These are phyloP conservation scores for Xylaria digitata DNA, from an alignment of 2,329 filamentous ascomycete species.

Conservation along the genomic window DNA sequence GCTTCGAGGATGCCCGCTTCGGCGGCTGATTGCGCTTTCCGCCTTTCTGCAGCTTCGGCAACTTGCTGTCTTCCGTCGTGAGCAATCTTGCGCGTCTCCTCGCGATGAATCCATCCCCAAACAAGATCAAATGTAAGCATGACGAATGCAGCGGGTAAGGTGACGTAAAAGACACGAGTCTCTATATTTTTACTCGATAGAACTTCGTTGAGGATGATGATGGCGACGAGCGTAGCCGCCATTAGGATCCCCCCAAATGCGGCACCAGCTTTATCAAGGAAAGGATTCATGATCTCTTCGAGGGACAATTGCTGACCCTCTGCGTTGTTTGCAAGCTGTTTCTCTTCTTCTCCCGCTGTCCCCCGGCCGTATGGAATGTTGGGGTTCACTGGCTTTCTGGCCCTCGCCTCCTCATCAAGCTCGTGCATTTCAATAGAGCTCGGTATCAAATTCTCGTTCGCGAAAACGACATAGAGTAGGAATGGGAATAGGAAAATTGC, in stretches of 20 bases:
- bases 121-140: conserved; percentile 76
- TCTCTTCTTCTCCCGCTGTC: conserved; percentile 63
- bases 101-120: conserved; percentile 71
- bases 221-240: conserved; percentile 72
- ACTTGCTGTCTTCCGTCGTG: conserved; percentile 63
- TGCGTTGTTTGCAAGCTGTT: conserved; percentile 58
- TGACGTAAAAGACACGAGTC: conserved; percentile 74
- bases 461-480: conserved; percentile 75
- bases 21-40: conserved; percentile 39
- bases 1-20: conserved; percentile 25
- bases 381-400: conserved; percentile 72
- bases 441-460: conserved; percentile 72
- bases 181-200: conserved; percentile 61
- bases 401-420: conserved; percentile 67
- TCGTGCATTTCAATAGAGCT: conserved; percentile 74
- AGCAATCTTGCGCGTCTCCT: conserved; percentile 72
- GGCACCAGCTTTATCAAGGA: conserved; percentile 74
- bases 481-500: conserved; percentile 76
- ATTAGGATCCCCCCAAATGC: conserved; percentile 73
- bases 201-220: conserved; percentile 72
- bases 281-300: conserved; percentile 81
- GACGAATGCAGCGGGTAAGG: conserved; percentile 73
- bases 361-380: conserved; percentile 75
- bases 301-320: conserved; percentile 68
- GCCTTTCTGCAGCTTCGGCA: conserved; percentile 45